Evolutionary conservation across 257 asterid genomes (phyloP).

Genomic region (Fraxinus cuspidata): DNA sequence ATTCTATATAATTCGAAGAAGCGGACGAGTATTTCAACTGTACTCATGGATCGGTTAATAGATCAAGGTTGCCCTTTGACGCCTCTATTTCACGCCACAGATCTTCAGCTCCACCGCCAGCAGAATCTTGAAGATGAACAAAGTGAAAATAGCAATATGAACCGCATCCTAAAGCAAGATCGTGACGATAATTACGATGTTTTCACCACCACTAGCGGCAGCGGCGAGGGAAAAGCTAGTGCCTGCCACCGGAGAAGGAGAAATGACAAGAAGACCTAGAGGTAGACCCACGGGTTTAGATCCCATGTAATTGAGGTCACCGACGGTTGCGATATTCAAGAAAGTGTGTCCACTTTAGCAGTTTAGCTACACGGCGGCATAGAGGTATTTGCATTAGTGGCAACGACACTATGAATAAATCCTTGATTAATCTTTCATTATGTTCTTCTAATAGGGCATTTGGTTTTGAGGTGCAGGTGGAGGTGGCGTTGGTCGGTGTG

Average conservation of each 20-base stretch:
- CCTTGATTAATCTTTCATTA: no score
- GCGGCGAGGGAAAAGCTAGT: conserved; percentile 1
- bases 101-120: conserved; percentile 54
- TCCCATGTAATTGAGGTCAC: conserved; percentile 54
- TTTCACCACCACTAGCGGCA: conserved; percentile 13
- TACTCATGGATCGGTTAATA: conserved; percentile 62
- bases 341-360: conserved; percentile 47
- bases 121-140: conserved; percentile 45
- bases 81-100: conserved; percentile 72
- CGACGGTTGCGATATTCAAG: conserved; percentile 45
- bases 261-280: conserved; percentile 45
- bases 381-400: conserved; percentile 54
- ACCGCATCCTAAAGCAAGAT: conserved; percentile 45
- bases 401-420: conserved; percentile 45
- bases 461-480: no score
- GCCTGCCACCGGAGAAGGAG: conserved; percentile 21
- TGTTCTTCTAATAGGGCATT: no score
- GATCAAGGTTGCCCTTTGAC: conserved; percentile 83
- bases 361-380: conserved; percentile 54
- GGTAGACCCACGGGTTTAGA: conserved; percentile 50
- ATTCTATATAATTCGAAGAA: not conserved
- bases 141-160: conserved; percentile 36
- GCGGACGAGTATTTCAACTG: conserved; percentile 8
- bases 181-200: conserved; percentile 39
- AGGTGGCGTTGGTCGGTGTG: no score